Evolutionary conservation across 495 filamentous ascomycete species (phyloP).

Genomic region (Talaromyces ruber): DNA sequence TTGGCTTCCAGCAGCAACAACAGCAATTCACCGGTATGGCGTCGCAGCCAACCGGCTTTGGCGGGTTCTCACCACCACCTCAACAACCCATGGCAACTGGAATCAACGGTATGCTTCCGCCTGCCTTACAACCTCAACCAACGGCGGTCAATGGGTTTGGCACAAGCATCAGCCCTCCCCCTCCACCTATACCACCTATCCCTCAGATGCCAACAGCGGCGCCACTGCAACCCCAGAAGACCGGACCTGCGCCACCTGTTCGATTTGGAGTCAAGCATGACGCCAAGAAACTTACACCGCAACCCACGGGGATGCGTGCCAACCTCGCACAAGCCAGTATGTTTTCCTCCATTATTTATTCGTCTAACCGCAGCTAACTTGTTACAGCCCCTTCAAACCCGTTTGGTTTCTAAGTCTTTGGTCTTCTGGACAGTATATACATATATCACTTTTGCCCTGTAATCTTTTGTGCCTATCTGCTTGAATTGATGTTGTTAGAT

Average conservation of each 20-base stretch:
- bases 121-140: constrained; percentile 34
- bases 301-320: constrained; percentile 82
- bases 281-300: constrained; percentile 70
- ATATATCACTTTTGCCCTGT: constrained; percentile 1
- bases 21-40: constrained; percentile 54
- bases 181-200: constrained; percentile 31
- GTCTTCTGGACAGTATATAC: background rate
- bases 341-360: constrained; percentile 28
- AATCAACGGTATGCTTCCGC: constrained; percentile 34
- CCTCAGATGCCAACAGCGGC: constrained; percentile 42
- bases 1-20: constrained; percentile 45
- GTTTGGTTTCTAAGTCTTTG: constrained; percentile 59
- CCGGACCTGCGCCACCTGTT: constrained; percentile 84
- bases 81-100: constrained; percentile 20
- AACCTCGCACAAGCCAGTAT: constrained; percentile 93
- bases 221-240: constrained; percentile 77
- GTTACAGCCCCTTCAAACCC: constrained; percentile 76
- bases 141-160: constrained; percentile 54
- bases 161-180: constrained; percentile 25
- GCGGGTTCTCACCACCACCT: constrained; percentile 26
- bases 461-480: background rate
- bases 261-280: constrained; percentile 72
- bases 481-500: background rate
- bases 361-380: background rate
- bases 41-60: constrained; percentile 61